phyloP scores from a whole-genome alignment of 371 early-diverging fungal species.

The Lichtheimia hyalospora region DNA sequence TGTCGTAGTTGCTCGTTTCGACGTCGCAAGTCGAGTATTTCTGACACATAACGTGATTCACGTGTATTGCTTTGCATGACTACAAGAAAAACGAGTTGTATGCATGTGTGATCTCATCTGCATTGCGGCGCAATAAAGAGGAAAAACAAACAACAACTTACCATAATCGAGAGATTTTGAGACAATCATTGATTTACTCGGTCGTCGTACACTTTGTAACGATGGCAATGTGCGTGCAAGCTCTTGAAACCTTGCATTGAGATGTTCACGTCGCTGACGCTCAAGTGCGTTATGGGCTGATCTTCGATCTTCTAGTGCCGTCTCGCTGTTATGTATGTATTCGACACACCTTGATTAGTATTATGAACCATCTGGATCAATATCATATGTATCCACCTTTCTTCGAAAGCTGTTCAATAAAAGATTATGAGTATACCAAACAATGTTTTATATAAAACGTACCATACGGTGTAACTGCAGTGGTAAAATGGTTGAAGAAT shows the following conservation, averaged over 20 bases:
- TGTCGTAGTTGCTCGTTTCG: conserved; percentile 32
- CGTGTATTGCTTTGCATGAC: conserved; percentile 24
- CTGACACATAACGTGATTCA: conserved; percentile 22
- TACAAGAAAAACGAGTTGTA: conserved; percentile 5
- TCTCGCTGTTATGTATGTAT: too few relatives aligned
- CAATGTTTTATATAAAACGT: too few relatives aligned
- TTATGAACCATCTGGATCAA: neutral
- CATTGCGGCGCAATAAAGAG: neutral
- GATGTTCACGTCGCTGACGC: conserved; percentile 75
- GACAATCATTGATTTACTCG: conserved; percentile 79
- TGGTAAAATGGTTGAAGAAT: too few relatives aligned
- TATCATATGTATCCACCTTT: too few relatives aligned
- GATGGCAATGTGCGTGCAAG: conserved; percentile 75
- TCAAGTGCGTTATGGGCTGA: conserved; percentile 82
- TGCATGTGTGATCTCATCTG: neutral
- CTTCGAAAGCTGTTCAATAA: too few relatives aligned
- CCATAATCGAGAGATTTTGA: conserved; percentile 70
- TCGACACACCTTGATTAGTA: neutral
- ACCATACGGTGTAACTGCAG: too few relatives aligned
- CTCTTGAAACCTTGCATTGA: conserved; percentile 77
- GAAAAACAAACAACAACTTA: conserved; percentile 15
- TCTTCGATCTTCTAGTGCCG: conserved; percentile 17
- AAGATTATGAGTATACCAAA: too few relatives aligned
- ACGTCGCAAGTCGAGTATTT: conserved; percentile 28
- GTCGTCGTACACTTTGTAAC: conserved; percentile 71